Base-by-base conservation (phyloP, 2,329 filamentous ascomycete genomes). In the Epichloe festucae region DNA sequence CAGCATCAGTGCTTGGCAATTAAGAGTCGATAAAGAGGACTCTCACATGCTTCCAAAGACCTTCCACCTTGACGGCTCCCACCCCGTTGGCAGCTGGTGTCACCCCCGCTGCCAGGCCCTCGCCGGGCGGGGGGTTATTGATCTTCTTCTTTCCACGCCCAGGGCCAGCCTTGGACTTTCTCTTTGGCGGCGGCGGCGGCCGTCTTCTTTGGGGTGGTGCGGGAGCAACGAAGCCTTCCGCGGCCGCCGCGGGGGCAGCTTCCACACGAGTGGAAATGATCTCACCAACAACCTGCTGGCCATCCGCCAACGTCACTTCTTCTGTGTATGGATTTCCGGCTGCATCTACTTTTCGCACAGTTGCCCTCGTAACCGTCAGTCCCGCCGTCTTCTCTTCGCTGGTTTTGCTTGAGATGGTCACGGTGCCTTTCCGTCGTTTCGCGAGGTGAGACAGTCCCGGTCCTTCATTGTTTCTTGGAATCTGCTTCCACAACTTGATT, bases 311-410 rank as follows among this genome's bases (percentile, higher is more conserved):
- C 19, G 88, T 85, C 7, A 93, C 82, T 60, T 94, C 88, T 65
- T 93, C 89, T 2, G 91, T 83, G 54, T 87, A 88, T 10, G 87
- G 77, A 59, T 91, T 91, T 23, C 90, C 90, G 1, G 81, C 80
- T 4, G 84, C 82, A 63, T 95, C 88, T 11, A 84, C 72, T 57
- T 85, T 82, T 59, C 86, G 81, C 50, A 96, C 87, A 21, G 85
- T 93, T 0, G 87, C 88, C 61, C 85, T 85, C 7, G 87, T 84
- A 60, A 93, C 69, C 5, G 74, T 87, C 4, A 80, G 75, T 2
- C 73, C 74, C 15, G 69, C 60, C 3, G 62, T 56, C 51, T 64
- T 69, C 10, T 72, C 68, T n/a, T 70, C 66, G 48, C 77, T 64
- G 3, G 76, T 70, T 62, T 71, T 74, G 39, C 77, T 75, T 5